These are phyloP conservation scores for Rutstroemia sp. DNA, from an alignment of 2,329 filamentous ascomycete genomes.

Conservation along the genomic window DNA sequence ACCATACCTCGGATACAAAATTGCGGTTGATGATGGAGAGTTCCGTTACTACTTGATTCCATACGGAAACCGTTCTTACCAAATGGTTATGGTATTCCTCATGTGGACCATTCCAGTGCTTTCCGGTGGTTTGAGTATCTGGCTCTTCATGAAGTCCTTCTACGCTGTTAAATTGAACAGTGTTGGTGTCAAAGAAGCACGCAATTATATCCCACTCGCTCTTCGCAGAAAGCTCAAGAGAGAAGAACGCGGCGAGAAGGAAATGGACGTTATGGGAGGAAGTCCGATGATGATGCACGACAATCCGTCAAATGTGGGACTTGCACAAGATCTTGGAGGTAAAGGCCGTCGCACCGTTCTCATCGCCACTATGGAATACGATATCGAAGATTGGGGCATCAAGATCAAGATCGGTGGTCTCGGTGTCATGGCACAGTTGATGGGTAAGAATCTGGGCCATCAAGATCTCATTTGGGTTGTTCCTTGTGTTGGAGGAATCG, in stretches of 20 bases:
- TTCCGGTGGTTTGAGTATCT: constrained; percentile 43
- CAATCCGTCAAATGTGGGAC: constrained; percentile 5
- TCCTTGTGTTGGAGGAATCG: constrained; percentile 54
- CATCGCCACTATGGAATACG: constrained; percentile 66
- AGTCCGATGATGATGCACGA: constrained; percentile 3
- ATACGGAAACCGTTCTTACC: constrained; percentile 43
- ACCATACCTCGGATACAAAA: constrained; percentile 47
- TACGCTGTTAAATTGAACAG: constrained; percentile 49
- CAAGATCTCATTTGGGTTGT: constrained; percentile 61
- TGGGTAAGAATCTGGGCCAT: constrained; percentile 53
- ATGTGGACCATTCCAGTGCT: constrained; percentile 46
- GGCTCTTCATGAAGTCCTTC: constrained; percentile 52
- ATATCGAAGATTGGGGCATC: constrained; percentile 62
- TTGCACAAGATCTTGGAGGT: not conserved
- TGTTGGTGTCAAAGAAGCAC: constrained; percentile 45
- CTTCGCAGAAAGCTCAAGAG: constrained; percentile 32
- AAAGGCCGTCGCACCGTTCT: constrained; percentile 44
- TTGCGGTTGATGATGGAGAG: constrained; percentile 48
- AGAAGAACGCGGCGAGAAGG: constrained; percentile 11
- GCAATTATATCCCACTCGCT: constrained; percentile 32
- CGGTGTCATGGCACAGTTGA: constrained; percentile 63
- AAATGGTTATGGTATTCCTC: constrained; percentile 47
- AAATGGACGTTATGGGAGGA: constrained; percentile 11
- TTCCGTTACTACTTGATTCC: constrained; percentile 45
- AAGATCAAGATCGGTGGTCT: constrained; percentile 67